Evolutionary conservation across 306 rosid genomes (phyloP), one percentile per base, ranked within the genome.

Genomic region (Rosa persica): DNA sequence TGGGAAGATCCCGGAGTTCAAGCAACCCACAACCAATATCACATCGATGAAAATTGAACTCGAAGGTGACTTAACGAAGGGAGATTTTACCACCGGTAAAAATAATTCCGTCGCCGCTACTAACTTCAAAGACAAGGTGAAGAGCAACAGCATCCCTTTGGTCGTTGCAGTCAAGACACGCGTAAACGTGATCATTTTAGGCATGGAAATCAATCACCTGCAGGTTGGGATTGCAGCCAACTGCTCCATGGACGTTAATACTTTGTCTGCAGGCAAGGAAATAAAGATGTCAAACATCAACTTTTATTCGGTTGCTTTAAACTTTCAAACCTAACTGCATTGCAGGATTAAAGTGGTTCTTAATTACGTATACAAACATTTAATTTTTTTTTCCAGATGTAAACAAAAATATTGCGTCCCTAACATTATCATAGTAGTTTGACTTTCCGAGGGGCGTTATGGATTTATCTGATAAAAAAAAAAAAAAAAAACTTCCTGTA

Each of bases 221-320:
- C 36, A 52, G 54, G 70, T 82, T n/a, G 27, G 47, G 47, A 46
- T 78, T 17, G 43, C 30, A 6, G 73, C 70, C 19, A 79, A 78
- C 8, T 74, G 82, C 73, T 67, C 80, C 30, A 51, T 82, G 79
- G 73, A 73, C 20, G 76, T 78, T 11, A 70, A 82, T 23, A 82
- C 39, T 78, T 68, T 82, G 79, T 40, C 67, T 16, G 69, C 86
- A 1, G 67, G 75, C 12, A 78, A 67, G 73, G 70, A 47, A 19
- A 49, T 69, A 25, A 49, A 40, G 67, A 82, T 78, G 62, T 60
- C 73, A 61, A 66, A 81, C 61, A 60, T 43, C 36, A 68, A 38
- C 20, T 78, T 57, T 62, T 34, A 16, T 12, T 39, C 46, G 46
- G 5, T 9, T 38, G 15, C 2, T 36, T 3, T 34, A 2, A 36